Evolutionary conservation across 1,284 basidiomycete species (phyloP).

Genomic region (Trametes polyzona): DNA sequence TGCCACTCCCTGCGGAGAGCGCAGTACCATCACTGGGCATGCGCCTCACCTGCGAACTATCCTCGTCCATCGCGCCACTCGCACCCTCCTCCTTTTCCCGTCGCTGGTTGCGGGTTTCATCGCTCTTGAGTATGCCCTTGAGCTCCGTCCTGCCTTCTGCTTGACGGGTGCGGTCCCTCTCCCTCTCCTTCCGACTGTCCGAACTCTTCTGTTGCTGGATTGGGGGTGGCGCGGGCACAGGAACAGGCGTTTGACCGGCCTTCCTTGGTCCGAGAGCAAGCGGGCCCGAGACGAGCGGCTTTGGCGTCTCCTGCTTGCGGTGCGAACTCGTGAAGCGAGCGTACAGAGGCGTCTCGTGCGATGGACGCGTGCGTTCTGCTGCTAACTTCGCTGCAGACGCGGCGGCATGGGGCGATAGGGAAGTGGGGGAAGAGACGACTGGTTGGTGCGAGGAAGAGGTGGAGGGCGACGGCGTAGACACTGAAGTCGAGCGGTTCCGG

Average conservation of each 20-base stretch:
- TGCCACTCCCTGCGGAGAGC: conserved; percentile 3
- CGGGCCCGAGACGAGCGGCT: conserved; percentile 36
- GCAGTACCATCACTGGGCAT: conserved; percentile 15
- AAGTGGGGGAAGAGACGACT: conserved; percentile 14
- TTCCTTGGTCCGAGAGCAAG: conserved; percentile 26
- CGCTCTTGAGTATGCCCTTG: not conserved
- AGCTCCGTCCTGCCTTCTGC: not conserved
- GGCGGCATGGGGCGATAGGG: conserved; percentile 8
- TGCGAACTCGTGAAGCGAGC: conserved; percentile 33
- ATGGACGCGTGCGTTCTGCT: not conserved
- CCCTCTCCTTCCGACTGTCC: conserved; percentile 8
- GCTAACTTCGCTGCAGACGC: not conserved
- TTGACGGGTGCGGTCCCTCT: not conserved
- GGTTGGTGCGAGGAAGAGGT: conserved; percentile 4
- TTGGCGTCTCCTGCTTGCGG: conserved; percentile 18
- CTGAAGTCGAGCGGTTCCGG: conserved; percentile 30
- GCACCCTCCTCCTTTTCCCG: not conserved
- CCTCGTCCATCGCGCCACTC: not conserved
- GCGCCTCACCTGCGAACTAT: conserved; percentile 12
- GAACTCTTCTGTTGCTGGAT: conserved; percentile 6
- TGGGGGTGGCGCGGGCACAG: not conserved
- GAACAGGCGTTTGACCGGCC: not conserved
- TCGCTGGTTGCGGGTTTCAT: not conserved
- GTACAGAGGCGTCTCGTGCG: conserved; percentile 32
- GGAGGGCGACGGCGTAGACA: conserved; percentile 18